Evolutionary conservation across 495 filamentous ascomycete genomes (phyloP).

Genomic region (Hyaloscypha finlandica): DNA sequence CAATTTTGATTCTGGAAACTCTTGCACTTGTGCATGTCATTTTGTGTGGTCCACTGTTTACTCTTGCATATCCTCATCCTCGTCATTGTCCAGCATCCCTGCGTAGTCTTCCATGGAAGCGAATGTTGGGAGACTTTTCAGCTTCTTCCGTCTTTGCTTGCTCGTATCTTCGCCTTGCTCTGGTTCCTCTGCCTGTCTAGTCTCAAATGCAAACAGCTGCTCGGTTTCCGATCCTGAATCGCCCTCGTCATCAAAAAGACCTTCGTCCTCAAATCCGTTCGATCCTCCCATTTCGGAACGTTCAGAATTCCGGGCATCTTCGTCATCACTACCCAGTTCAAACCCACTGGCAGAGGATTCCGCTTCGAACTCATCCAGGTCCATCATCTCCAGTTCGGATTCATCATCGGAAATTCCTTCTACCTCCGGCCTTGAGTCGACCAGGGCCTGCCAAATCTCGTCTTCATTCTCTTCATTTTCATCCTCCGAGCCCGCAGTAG

Average conservation of each 20-base stretch:
- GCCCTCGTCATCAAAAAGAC: conserved; percentile 51
- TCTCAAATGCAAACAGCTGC: conserved; percentile 37
- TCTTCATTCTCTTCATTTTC: conserved; percentile 62
- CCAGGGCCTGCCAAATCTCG: conserved; percentile 93
- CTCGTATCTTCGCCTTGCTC: conserved; percentile 44
- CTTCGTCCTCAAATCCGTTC: conserved; percentile 47
- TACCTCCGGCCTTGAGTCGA: conserved; percentile 75
- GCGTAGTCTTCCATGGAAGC: conserved; percentile 94
- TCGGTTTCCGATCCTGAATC: conserved; percentile 52
- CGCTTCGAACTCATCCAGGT: conserved; percentile 45
- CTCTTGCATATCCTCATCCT: conserved; percentile 40
- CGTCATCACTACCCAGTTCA: conserved; percentile 51
- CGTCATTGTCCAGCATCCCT: conserved; percentile 75
- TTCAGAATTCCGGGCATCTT: conserved; percentile 46
- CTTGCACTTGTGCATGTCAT: neutral
- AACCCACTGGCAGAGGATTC: conserved; percentile 47
- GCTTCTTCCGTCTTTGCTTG: conserved; percentile 72
- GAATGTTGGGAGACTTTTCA: conserved; percentile 88
- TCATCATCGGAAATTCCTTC: conserved; percentile 68
- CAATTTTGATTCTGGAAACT: neutral
- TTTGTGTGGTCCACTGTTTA: neutral
- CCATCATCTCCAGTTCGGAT: conserved; percentile 32
- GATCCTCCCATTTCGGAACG: conserved; percentile 41
- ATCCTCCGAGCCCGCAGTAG: conserved; percentile 38
- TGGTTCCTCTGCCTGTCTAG: conserved; percentile 31